A percentile compares a stretch with the other conserved stretches of the same genome.
These are phyloP conservation scores for Pelargonium myrrhifolium DNA, from an alignment of 441 rosid species.

Conservation along the genomic window DNA sequence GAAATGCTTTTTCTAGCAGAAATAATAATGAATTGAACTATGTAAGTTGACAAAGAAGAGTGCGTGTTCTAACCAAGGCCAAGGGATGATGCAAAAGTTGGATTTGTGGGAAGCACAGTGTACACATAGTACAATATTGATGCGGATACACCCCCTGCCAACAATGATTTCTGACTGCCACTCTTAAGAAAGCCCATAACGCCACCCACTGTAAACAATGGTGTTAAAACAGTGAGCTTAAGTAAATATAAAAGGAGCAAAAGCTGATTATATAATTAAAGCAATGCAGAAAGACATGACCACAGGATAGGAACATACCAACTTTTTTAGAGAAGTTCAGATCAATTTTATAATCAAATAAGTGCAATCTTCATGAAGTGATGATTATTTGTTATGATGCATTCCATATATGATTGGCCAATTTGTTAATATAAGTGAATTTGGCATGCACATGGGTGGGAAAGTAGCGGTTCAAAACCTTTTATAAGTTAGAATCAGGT, in stretches of 20 bases:
- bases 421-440: too few species aligned
- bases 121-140: slow-evolving; percentile 55
- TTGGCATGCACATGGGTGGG: neutral
- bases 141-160: slow-evolving; percentile 76
- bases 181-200: slow-evolving; percentile 72
- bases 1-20: neutral
- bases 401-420: neutral
- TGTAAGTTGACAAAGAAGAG: neutral
- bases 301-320: neutral
- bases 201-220: slow-evolving; percentile 58
- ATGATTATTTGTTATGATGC: neutral
- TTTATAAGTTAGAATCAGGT: too few species aligned
- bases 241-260: neutral
- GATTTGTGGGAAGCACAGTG: slow-evolving; percentile 57
- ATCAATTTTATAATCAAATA: neutral
- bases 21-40: neutral
- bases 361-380: neutral
- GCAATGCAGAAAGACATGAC: neutral
- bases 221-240: slow-evolving; percentile 10
- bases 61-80: slow-evolving; percentile 62
- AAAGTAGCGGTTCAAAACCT: neutral
- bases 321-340: neutral
- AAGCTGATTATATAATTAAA: neutral
- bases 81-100: slow-evolving; percentile 60
- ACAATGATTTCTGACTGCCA: slow-evolving; percentile 76